Evolutionary conservation across 2,329 filamentous ascomycete species (phyloP).

Genomic region (Aspergillus piperis): DNA sequence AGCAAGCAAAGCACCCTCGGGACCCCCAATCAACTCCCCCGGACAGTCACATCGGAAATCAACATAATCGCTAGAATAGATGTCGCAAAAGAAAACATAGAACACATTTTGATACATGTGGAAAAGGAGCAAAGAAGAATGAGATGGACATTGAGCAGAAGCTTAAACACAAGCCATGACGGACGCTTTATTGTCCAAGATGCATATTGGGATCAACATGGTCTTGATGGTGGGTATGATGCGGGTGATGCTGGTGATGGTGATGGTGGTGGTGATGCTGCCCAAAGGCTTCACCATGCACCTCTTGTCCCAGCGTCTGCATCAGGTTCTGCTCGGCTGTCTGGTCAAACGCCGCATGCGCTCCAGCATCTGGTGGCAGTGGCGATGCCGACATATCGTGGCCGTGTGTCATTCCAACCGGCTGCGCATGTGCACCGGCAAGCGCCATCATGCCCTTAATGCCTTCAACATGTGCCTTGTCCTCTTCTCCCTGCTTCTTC

Average conservation of each 20-base stretch:
- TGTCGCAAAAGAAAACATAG: neutral
- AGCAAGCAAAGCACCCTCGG: neutral
- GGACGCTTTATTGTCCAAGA: slow-evolving; percentile 28
- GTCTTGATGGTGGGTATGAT: slow-evolving; percentile 29
- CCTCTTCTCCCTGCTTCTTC: slow-evolving; percentile 48
- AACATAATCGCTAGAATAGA: slow-evolving; percentile 1
- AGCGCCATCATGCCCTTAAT: slow-evolving; percentile 52
- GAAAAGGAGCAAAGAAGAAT: neutral
- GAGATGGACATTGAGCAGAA: neutral
- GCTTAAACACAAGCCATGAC: neutral
- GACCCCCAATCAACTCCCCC: neutral
- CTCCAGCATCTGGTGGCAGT: slow-evolving; percentile 35
- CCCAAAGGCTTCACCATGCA: slow-evolving; percentile 40
- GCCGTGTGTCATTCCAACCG: slow-evolving; percentile 29
- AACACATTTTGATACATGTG: slow-evolving; percentile 1
- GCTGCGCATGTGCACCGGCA: slow-evolving; percentile 43
- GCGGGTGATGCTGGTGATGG: slow-evolving; percentile 31
- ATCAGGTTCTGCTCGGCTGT: slow-evolving; percentile 46
- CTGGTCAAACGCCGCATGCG: slow-evolving; percentile 40
- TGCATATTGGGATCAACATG: slow-evolving; percentile 41
- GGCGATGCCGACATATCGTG: slow-evolving; percentile 43
- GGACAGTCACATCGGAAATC: neutral
- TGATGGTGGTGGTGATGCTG: slow-evolving; percentile 37
- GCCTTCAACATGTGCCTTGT: slow-evolving; percentile 51
- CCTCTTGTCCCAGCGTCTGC: slow-evolving; percentile 47